Base-by-base conservation (phyloP, 306 rosid genomes). In the Acmispon strigosus region DNA sequence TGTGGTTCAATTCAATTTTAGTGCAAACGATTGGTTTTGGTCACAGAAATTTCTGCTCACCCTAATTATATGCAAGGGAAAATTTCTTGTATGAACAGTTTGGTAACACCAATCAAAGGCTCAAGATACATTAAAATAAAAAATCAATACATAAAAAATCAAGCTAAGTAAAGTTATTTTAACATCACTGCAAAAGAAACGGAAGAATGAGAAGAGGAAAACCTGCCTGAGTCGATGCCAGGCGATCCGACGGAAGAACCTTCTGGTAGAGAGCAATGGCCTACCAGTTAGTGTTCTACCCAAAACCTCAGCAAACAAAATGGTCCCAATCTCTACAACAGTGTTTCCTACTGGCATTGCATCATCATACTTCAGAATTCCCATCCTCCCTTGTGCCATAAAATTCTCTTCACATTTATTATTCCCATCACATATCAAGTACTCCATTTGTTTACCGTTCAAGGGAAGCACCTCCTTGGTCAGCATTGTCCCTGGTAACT, bases 191-290 rank as follows among this genome's bases (percentile, higher is more conserved):
- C 60, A 59, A 64, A 70, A 72, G 18, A 72, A 69, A 69, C 48
- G 62, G 69, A 83, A 81, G 37, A 2, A 27, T 2, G 90, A 77
- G n/a, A 57, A 82, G 96, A 80, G 60, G 79, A 85, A 84, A 82
- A 94, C 98, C 98, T 94, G 98, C 96, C 94, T 90, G 87, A 94
- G 88, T 83, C 97, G 92, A 77, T 84, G 95, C 98, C 98, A 94
- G 27, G 98, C 88, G 45, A 81, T 79, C 49, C 87, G 74, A 15
- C 98, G 94, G 73, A 89, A 90, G 76, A 86, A 86, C 64, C 95
- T 75, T 76, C 98, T 81, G 17, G 97, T 89, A 9, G 98, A 90
- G 63, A 94, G 89, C 88, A 94, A 87, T 8, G 98, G 97, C 55
- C 98, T 67, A 39, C 96, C 98, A 72, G 97, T 89, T n/a, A 94